Evolutionary conservation across 371 early-diverging fungal genomes (phyloP), one percentile per base, ranked within the genome.

Genomic region (Actinomortierella wolfii): DNA sequence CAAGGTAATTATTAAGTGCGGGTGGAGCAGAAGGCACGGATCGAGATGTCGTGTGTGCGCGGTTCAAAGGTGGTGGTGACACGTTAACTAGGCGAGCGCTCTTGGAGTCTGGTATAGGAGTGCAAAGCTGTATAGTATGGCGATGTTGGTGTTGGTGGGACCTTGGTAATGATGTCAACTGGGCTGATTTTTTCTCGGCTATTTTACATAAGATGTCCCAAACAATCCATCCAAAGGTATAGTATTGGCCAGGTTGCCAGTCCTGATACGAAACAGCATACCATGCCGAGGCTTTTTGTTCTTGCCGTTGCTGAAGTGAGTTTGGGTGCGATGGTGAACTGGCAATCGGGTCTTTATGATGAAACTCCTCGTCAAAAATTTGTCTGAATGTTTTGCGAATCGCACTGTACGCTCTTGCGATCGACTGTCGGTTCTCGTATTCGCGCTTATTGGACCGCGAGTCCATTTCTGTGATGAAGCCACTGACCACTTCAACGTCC

Each of bases 221-320:
- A 1, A 83, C 66, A 11, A 82, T 55, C 92, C 92, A 91, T n/a
- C 86, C 84, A 57, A 91, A 91, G 23, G 87, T 82, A 18, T 87
- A 61, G 24, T 80, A 59, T n/a, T 78, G 60, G 11, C 64, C 73
- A 13, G 48, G 48, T 3, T 65, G 66, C 44, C 56, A 45, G 43
- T 73, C 67, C 43, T 88, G 82, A 59, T 92, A 92, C 0, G 88
- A 83, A 9, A 85, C 89, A 51, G 86, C 87, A 52, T 92, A 90
- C 92, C 92, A 92, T 0, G 91, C 90, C 0, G 85, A 85, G 0
- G 91, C 92, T 60, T 90, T 90, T 67, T 20, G 57, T 42, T 67
- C 57, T 39, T 56, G 60, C 25, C 26, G 49, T 42, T 21, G 53
- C 62, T 52, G 39, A 57, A 18, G 49, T 43, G 47, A 14, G 53